These are phyloP conservation scores for Malus sieversii DNA, from an alignment of 306 rosid genomes.

Conservation along the genomic window DNA sequence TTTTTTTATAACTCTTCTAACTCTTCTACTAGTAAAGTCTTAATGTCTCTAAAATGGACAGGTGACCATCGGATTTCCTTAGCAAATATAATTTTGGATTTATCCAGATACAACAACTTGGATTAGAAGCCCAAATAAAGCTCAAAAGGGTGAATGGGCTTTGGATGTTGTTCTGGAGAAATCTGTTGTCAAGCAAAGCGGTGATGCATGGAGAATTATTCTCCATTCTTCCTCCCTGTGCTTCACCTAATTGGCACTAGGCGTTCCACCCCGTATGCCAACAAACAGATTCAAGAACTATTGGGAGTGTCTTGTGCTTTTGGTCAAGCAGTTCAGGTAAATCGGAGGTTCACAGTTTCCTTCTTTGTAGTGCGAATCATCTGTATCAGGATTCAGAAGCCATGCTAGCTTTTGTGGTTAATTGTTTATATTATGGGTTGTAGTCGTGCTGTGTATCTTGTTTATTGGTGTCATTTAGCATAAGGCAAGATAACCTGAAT, in stretches of 20 bases:
- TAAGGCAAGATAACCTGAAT: neutral
- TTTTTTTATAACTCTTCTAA: neutral
- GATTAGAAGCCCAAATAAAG: slow-evolving; percentile 51
- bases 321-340: slow-evolving; percentile 80
- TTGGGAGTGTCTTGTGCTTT: slow-evolving; percentile 78
- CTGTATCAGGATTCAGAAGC: neutral
- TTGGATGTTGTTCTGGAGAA: slow-evolving; percentile 68
- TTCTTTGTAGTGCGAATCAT: neutral
- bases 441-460: neutral
- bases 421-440: neutral
- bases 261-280: slow-evolving; percentile 71
- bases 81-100: slow-evolving; percentile 67
- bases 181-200: slow-evolving; percentile 59
- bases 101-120: slow-evolving; percentile 66
- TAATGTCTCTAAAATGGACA: slow-evolving; percentile 11
- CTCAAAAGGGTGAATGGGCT: slow-evolving; percentile 71
- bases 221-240: slow-evolving; percentile 78
- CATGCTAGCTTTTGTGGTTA: neutral
- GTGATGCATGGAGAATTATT: slow-evolving; percentile 94
- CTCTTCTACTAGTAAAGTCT: neutral
- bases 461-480: neutral
- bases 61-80: slow-evolving; percentile 76
- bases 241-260: slow-evolving; percentile 78
- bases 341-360: neutral
- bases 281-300: slow-evolving; percentile 73